Base-by-base conservation (phyloP, 345 rosid species). In the Dipteronia sinensis region DNA sequence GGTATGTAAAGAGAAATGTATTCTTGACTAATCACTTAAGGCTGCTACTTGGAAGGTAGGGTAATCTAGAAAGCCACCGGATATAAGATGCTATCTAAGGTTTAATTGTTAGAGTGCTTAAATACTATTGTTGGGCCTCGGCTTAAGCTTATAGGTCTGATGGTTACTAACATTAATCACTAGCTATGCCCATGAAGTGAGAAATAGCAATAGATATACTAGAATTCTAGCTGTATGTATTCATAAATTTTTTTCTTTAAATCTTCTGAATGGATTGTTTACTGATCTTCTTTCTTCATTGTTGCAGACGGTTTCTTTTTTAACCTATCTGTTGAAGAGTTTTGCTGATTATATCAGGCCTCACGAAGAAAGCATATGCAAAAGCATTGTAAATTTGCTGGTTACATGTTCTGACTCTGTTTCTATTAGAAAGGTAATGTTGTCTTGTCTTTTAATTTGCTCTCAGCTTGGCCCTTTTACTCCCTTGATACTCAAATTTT, bases 371-470 rank as follows among this genome's bases (percentile, higher is more conserved):
- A 89, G 95, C 85, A 96, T 96, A 80, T 96, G 98, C 62, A 91
- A 90, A 81, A 96, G 99, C 88, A 96, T 96, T 86, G 99, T 96
- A 62, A 94, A 92, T 86, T 85, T 96, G 84, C 99, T 96, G 81
- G 97, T 96, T 69, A 96, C 99, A 65, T 96, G 99, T 85, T 92
- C 99, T 53, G 99, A 94, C 79, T 94, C 98, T 22, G 99, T 93
- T 29, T 89, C 99, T 65, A 96, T 92, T 77, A 88, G 98, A 85
- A 96, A 93, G 97, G 99, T 92, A 75, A 77, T 23, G 44, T 34
- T 65, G 3, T 78, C 58, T 67, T 64, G 27, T 55, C 56, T 16
- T 77, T 75, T n/a, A 25, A 22, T 23, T 29, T 69, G 49, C 53
- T 69, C 62, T 73, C 34, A 56, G 71, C 53, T 42, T 78, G 49